Conservation (phyloP, 1,284 basidiomycete genomes). For the Heterobasidion occidentale region DNA sequence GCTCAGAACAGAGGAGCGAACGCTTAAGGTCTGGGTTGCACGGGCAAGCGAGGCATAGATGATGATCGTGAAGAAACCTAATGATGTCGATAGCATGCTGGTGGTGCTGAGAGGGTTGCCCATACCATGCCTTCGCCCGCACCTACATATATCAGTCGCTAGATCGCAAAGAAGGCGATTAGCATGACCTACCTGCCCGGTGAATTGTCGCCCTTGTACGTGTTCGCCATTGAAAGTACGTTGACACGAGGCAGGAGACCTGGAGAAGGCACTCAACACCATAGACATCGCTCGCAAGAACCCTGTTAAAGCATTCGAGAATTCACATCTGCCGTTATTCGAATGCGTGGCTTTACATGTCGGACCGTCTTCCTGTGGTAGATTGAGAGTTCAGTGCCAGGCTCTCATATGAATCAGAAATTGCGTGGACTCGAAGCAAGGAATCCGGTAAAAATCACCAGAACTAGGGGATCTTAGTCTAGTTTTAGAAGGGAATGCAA, state of each 20-base stretch:
- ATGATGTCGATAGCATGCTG: background rate
- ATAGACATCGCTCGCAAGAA: background rate
- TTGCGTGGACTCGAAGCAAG: too few species aligned
- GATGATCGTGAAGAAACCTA: background rate
- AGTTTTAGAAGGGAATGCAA: too few species aligned
- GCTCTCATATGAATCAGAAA: too few species aligned
- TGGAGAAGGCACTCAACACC: background rate
- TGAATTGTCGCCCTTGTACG: background rate
- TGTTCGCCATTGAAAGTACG: background rate
- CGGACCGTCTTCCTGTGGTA: background rate
- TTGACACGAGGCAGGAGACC: background rate
- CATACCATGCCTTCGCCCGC: background rate
- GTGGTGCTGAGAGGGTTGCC: background rate
- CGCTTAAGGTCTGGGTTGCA: background rate
- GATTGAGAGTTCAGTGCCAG: too few species aligned
- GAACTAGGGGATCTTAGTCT: too few species aligned
- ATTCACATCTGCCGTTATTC: too few species aligned
- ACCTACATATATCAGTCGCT: background rate
- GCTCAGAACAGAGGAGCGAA: background rate
- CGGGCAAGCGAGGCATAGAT: background rate
- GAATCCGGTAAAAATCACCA: too few species aligned
- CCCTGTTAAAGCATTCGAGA: too few species aligned
- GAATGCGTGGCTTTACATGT: too few species aligned
- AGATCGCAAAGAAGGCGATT: background rate
- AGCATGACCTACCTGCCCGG: background rate